phyloP scores from a whole-genome alignment of 2,329 filamentous ascomycete species.

The Ramularia collo-cygni region DNA sequence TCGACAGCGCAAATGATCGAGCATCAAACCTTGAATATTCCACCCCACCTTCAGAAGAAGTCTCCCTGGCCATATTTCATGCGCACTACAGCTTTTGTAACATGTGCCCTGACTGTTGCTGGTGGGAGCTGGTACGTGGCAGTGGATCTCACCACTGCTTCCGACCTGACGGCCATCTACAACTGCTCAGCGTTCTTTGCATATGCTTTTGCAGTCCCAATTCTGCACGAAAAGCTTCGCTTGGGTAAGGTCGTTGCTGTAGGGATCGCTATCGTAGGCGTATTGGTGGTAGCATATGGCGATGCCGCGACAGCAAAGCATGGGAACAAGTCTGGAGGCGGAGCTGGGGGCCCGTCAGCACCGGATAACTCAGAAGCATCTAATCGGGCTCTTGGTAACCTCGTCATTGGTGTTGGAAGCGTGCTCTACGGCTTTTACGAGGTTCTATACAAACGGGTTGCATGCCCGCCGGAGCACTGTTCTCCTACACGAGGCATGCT shows the following conservation, averaged over 20 bases:
- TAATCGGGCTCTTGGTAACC: slow-evolving; percentile 72
- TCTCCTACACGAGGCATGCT: slow-evolving; percentile 84
- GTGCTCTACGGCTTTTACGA: slow-evolving; percentile 96
- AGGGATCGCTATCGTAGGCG: slow-evolving; percentile 76
- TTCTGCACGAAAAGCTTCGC: slow-evolving; percentile 77
- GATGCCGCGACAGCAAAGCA: slow-evolving; percentile 52
- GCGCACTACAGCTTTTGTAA: slow-evolving; percentile 72
- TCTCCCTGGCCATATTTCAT: slow-evolving; percentile 67
- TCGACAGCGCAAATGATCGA: slow-evolving; percentile 80
- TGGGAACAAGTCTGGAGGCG: slow-evolving; percentile 49
- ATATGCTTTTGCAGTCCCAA: slow-evolving; percentile 88
- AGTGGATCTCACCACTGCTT: slow-evolving; percentile 85
- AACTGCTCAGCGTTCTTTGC: slow-evolving; percentile 99
- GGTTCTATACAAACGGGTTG: slow-evolving; percentile 87
- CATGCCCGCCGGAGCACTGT: slow-evolving; percentile 86
- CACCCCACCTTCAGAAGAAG: slow-evolving; percentile 38
- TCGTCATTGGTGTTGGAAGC: slow-evolving; percentile 85
- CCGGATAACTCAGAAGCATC: slow-evolving; percentile 48
- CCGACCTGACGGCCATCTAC: slow-evolving; percentile 95
- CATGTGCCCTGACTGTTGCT: slow-evolving; percentile 78
- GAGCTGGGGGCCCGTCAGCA: slow-evolving; percentile 41
- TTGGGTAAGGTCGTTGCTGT: slow-evolving; percentile 83
- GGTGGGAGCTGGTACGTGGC: slow-evolving; percentile 94
- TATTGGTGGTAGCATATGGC: slow-evolving; percentile 92
- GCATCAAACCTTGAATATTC: slow-evolving; percentile 64